Base-by-base conservation (phyloP, 2,329 filamentous ascomycete genomes). In the Colletotrichum kahawae region DNA sequence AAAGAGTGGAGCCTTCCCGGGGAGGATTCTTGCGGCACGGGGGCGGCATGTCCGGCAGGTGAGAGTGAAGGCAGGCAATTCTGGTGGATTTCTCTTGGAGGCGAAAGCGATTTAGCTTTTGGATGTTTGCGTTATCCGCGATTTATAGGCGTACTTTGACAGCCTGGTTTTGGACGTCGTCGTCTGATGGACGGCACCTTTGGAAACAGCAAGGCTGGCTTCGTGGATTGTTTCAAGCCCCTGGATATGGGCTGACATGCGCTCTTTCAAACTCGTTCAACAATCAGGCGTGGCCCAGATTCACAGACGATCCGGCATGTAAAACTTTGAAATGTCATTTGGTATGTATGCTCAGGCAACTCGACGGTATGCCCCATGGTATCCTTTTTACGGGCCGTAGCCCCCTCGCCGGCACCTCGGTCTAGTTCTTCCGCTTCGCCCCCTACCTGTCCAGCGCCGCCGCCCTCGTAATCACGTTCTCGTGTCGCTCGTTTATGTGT, bases 261-360 rank as follows among this genome's bases (percentile, higher is more conserved):
- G 54, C 21, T 27, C 24, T 27, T 51, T 51, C 43, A 21, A 12
- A 10, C 43, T 27, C 24, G 24, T 27, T 27, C 24, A 27, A 24
- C 24, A 27, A 27, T 27, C 24, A 13, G 43, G 43, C 43, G 3
- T 48, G n/a, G 43, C 12, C 43, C 43, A 51, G 43, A 24, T 12
- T 51, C 43, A 51, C 43, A 51, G 10, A 51, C 6, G 1, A 51
- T 1, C 43, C 18, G 29, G 27, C 24, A 36, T 48, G 63, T 14
- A 27, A 71, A 74, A 33, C 56, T 66, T 64, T 51, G 56, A 75
- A 73, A 68, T 73, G 29, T 51, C 70, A 75, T 75, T 75, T 75
- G 34, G 57, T 74, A 56, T 68, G 72, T 75, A 59, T 73, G 69
- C 71, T 63, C 51, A 57, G 64, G 56, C 73, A 68, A 62, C 73